Evolutionary conservation across 345 rosid genomes (phyloP).

Genomic region (Psidium friedrichsthalianum): DNA sequence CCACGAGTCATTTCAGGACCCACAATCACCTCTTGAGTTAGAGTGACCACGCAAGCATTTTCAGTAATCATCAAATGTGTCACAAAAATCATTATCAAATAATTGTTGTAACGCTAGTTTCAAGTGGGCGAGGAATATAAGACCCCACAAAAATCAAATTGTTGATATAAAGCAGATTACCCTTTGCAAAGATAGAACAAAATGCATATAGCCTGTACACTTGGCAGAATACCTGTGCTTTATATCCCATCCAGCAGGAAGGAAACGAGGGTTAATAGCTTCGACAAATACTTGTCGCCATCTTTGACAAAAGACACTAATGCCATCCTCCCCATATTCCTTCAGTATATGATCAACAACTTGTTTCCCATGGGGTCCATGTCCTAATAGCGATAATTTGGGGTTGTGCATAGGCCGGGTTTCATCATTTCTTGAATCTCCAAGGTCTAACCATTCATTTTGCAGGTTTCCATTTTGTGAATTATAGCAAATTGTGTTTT

Average conservation of each 20-base stretch:
- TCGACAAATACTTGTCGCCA: constrained; percentile 95
- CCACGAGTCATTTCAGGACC: not conserved
- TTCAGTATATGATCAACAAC: constrained; percentile 59
- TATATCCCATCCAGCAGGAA: constrained; percentile 90
- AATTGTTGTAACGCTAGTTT: not conserved
- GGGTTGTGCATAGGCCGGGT: constrained; percentile 32
- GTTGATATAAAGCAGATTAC: not conserved
- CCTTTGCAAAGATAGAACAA: not conserved
- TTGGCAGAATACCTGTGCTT: constrained; percentile 47
- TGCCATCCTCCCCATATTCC: constrained; percentile 67
- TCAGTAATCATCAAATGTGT: not conserved
- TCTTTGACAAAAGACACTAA: constrained; percentile 66
- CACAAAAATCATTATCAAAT: not conserved
- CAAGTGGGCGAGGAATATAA: not conserved
- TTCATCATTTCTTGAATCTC: constrained; percentile 13
- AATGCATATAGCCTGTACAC: not conserved
- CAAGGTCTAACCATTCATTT: constrained; percentile 8
- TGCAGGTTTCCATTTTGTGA: constrained; percentile 10
- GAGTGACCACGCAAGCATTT: not conserved
- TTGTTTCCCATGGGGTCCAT: constrained; percentile 92
- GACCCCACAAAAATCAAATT: not conserved
- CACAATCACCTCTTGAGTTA: not conserved
- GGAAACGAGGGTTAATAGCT: constrained; percentile 64
- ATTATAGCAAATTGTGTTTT: not conserved
- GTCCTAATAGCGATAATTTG: constrained; percentile 77